Percentiles rank a stretch among this genome's conserved stretches.
These are phyloP conservation scores for Wallacemonas sp. DNA, from an alignment of 208 protist species.

Conservation along the genomic window DNA sequence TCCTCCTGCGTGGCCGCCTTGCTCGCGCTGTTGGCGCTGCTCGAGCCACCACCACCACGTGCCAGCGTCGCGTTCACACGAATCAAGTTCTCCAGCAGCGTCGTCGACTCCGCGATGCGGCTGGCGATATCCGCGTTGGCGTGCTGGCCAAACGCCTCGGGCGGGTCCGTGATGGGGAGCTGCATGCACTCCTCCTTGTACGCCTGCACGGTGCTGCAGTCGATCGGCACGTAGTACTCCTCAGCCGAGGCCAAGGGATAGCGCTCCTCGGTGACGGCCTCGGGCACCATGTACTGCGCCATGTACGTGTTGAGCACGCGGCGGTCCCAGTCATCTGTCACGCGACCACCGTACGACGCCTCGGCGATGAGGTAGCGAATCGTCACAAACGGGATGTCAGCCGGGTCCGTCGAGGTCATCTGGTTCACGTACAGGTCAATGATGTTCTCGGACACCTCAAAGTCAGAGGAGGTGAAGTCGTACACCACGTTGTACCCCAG, in stretches of 20 bases:
- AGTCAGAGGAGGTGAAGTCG: conserved; percentile 99
- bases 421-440: conserved; percentile 85
- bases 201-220: conserved; percentile 90
- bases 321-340: conserved; percentile 98
- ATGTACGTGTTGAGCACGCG: conserved; percentile 97
- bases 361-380: conserved; percentile 98
- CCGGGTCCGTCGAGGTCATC: conserved; percentile 65
- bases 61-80: conserved; percentile 78
- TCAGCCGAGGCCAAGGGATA: conserved; percentile 85
- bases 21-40: conserved; percentile 27
- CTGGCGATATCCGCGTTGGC: conserved; percentile 98
- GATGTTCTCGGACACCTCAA: conserved; percentile 95
- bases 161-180: conserved; percentile 94
- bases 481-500: conserved; percentile 99
- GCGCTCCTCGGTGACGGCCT: conserved; percentile 72
- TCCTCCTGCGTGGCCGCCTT: conserved; percentile 75
- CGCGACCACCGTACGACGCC: conserved; percentile 98
- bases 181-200: conserved; percentile 94
- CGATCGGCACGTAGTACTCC: conserved; percentile 90
- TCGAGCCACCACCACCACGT: conserved; percentile 51
- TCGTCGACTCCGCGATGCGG: conserved; percentile 93
- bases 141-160: conserved; percentile 98
- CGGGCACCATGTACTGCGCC: conserved; percentile 93
- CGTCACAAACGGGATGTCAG: conserved; percentile 96
- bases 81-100: conserved; percentile 95